phyloP scores from a whole-genome alignment of 2,329 filamentous ascomycete genomes.

The Pyrenochaeta sp. region DNA sequence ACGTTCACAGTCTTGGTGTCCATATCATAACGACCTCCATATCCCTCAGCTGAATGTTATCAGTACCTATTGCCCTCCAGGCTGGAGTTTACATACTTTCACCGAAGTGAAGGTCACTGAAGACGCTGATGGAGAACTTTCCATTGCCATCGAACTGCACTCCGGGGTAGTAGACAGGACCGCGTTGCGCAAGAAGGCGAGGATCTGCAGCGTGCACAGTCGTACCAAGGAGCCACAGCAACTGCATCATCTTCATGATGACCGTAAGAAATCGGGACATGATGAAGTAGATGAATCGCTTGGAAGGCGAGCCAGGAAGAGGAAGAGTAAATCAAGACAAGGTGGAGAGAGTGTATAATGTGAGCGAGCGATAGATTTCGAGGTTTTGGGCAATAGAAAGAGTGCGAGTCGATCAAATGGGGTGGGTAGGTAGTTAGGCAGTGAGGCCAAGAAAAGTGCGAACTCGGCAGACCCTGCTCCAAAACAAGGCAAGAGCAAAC shows the following conservation, averaged over 20 bases:
- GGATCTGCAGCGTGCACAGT: slow-evolving; percentile 9
- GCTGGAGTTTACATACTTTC: slow-evolving; percentile 60
- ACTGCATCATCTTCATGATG: slow-evolving; percentile 26
- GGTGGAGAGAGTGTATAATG: no score
- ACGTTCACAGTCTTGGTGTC: slow-evolving; percentile 66
- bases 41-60: slow-evolving; percentile 20
- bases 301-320: background rate
- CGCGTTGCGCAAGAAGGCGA: background rate
- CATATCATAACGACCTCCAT: slow-evolving; percentile 44
- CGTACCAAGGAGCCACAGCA: slow-evolving; percentile 18
- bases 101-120: slow-evolving; percentile 75
- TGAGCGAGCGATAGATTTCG: no score
- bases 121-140: slow-evolving; percentile 63
- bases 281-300: slow-evolving; percentile 15
- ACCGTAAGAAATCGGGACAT: slow-evolving; percentile 12
- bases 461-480: no score
- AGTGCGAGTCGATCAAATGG: no score
- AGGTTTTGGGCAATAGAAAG: no score
- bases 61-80: background rate
- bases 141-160: slow-evolving; percentile 40
- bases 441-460: no score
- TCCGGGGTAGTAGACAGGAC: slow-evolving; percentile 23
- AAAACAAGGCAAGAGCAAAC: no score
- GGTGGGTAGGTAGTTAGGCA: no score
- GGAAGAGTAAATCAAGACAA: background rate